Evolutionary conservation across 306 rosid genomes (phyloP), one percentile per base, ranked within the genome.

Genomic region (Castanea crenata): DNA sequence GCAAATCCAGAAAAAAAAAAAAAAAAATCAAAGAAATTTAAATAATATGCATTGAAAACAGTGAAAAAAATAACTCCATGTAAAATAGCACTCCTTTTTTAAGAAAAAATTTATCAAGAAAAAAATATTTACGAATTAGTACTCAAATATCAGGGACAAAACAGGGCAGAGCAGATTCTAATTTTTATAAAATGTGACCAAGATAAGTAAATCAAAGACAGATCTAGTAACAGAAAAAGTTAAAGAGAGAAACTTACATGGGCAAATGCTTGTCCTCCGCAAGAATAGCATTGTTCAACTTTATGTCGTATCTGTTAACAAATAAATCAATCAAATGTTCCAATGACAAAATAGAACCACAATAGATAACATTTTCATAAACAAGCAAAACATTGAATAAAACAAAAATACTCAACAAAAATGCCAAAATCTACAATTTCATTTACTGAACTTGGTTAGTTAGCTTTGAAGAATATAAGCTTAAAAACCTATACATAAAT

Each of bases 241-340:
- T 11, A 9, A 12, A 49, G 54, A 49, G 15, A 49, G 54, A 49
- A 49, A 49, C 54, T 49, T 88, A 94, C 98, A 94, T 94, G 23
- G 93, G 89, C 76, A 90, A 84, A 86, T 94, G 97, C 84, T 92
- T 94, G 38, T 92, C 98, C 86, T 94, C 97, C 0, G 98, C 94
- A 79, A 94, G 93, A 83, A 91, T 91, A n/a, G 97, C 97, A 83
- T 92, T 71, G 90, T 94, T 92, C 81, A 83, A 78, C 89, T 89
- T 87, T 81, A 92, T 57, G 34, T 79, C 97, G 14, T 89, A 94
- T 63, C 98, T 94, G 94, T 38, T 44, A 63, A 49, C 54, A 46
- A 55, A 81, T 8, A 23, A 65, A 49, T 71, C 49, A 52, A 19
- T 3, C 62, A n/a, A 1, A 29, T 27, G 20, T 55, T 34, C 32